These are phyloP conservation scores for Trichophyton equinum DNA, from an alignment of 2,329 filamentous ascomycete genomes.

Conservation along the genomic window DNA sequence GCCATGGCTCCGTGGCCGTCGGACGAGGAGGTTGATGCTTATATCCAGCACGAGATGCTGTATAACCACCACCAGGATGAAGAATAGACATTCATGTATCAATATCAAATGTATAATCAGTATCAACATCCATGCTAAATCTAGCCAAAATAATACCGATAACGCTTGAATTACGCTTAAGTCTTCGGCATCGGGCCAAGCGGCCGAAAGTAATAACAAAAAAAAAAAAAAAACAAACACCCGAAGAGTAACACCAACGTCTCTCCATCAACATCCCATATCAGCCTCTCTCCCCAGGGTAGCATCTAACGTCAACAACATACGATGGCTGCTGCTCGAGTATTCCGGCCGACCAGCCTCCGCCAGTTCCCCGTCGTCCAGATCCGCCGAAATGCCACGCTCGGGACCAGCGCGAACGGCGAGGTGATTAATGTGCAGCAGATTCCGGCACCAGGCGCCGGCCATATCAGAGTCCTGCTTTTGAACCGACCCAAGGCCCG, in stretches of 20 bases:
- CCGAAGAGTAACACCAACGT: background rate
- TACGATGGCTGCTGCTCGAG: constrained; percentile 24
- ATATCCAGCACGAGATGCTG: constrained; percentile 16
- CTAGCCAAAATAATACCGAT: no score
- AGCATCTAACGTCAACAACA: background rate
- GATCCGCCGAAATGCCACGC: constrained; percentile 21
- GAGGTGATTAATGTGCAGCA: constrained; percentile 53
- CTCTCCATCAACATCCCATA: background rate
- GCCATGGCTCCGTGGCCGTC: constrained; percentile 27
- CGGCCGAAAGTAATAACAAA: background rate
- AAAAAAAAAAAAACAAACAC: background rate
- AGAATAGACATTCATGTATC: background rate
- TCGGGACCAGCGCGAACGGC: constrained; percentile 24
- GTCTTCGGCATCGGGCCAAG: background rate
- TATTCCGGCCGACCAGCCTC: constrained; percentile 15
- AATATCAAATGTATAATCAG: background rate
- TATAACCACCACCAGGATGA: background rate
- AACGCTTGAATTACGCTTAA: no score
- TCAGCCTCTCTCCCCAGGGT: background rate
- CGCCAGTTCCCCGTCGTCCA: constrained; percentile 16
- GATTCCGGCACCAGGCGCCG: constrained; percentile 63
- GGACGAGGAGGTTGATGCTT: constrained; percentile 29
- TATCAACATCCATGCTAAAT: background rate
- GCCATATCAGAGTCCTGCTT: constrained; percentile 76
- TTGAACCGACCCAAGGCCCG: constrained; percentile 74